These are phyloP conservation scores for Boletus tylopilopsis DNA, from an alignment of 768 basidiomycete species.

Conservation along the genomic window DNA sequence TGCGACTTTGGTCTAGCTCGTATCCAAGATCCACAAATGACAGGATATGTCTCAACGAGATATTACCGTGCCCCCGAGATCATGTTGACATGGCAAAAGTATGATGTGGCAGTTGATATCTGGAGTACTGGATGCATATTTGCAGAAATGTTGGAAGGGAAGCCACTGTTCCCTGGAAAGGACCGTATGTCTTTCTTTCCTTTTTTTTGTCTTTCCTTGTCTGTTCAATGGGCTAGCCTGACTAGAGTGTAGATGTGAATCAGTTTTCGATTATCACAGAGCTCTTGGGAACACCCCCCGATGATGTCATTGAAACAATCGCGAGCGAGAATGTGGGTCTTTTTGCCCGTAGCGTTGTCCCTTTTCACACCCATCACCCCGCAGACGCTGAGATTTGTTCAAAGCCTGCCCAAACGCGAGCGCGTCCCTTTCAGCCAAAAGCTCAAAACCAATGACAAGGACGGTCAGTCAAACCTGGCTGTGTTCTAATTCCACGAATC, in stretches of 20 bases:
- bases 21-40: conserved; percentile 99
- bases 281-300: conserved; percentile 94
- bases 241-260: conserved; percentile 79
- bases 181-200: conserved; percentile 70
- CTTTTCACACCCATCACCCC: conserved; percentile 10
- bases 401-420: conserved; percentile 93
- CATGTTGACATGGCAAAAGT: conserved; percentile 99
- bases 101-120: conserved; percentile 98
- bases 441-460: conserved; percentile 80
- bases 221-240: too few relatives aligned
- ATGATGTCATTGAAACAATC: conserved; percentile 99
- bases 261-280: conserved; percentile 99
- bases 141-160: conserved; percentile 99
- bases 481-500: neutral
- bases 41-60: conserved; percentile 97
- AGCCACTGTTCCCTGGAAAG: conserved; percentile 98
- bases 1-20: conserved; percentile 99
- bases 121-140: conserved; percentile 99
- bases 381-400: conserved; percentile 97
- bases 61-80: conserved; percentile 99
- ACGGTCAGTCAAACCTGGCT: conserved; percentile 50
- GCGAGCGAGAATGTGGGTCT: conserved; percentile 88
- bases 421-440: conserved; percentile 95
- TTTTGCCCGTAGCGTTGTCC: neutral
- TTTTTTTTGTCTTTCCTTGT: neutral